A percentile compares a stretch with the other conserved stretches of the same genome.
Conservation (phyloP, 1,139 yeast species). For the Meyerozyma sp. region DNA sequence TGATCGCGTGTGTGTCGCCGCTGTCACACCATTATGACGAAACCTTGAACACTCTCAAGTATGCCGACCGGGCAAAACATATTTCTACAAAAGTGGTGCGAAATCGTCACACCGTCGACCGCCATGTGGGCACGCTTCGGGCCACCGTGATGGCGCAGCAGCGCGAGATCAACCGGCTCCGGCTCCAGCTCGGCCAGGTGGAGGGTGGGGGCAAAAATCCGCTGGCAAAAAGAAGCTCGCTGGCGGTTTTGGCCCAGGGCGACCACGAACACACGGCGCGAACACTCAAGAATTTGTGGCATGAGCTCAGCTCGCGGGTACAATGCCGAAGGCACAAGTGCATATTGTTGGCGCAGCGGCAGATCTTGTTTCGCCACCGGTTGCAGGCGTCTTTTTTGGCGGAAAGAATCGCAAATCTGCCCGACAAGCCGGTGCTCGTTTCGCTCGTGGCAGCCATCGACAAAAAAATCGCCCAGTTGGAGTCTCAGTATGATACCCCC, state of each 20-base stretch:
- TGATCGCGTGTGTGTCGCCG: constrained; percentile 93
- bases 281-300: background rate
- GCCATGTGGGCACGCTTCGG: constrained; percentile 65
- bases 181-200: background rate
- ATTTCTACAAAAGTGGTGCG: constrained; percentile 77
- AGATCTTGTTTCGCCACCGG: background rate
- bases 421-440: background rate
- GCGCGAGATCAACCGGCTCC: background rate
- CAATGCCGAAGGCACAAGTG: background rate
- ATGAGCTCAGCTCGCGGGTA: background rate
- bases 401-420: background rate
- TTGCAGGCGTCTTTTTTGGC: background rate
- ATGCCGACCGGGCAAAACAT: constrained; percentile 87
- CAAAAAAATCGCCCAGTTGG: background rate
- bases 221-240: no score
- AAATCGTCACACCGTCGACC: constrained; percentile 70
- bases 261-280: background rate
- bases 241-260: no score
- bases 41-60: constrained; percentile 81
- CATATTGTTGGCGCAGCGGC: background rate
- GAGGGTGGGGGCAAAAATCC: no score
- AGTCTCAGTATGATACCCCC: background rate
- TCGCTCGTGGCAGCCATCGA: background rate
- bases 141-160: background rate
- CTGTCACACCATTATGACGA: constrained; percentile 85